These are phyloP conservation scores for Spergularia bocconei DNA, from an alignment of 148 eudicot genomes.

Conservation along the genomic window DNA sequence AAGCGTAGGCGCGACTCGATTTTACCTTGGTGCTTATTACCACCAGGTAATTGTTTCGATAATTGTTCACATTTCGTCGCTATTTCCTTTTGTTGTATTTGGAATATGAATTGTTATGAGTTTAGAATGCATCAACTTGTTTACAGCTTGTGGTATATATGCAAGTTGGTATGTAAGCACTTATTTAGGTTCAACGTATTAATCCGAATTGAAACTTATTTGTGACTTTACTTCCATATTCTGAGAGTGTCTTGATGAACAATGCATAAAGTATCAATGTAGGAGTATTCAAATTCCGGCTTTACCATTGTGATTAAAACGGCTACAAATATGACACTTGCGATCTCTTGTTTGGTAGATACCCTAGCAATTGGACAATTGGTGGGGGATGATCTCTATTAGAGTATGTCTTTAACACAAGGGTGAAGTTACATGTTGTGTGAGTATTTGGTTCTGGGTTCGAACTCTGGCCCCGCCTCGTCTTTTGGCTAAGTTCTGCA, in stretches of 20 bases:
- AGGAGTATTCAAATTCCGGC: not conserved
- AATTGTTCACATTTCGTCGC: not conserved
- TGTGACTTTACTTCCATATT: not conserved
- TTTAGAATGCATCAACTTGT: constrained; percentile 6
- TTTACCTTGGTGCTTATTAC: constrained; percentile 1
- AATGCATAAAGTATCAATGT: not conserved
- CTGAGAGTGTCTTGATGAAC: not conserved
- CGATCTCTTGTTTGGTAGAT: not conserved
- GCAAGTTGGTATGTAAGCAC: constrained; percentile 4
- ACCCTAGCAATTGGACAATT: too few species aligned
- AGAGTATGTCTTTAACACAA: too few species aligned
- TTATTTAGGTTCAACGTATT: constrained; percentile 10
- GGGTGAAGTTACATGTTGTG: too few species aligned
- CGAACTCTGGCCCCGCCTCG: too few species aligned
- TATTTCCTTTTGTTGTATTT: constrained; percentile 5
- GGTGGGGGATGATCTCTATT: too few species aligned
- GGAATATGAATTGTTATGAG: constrained; percentile 1
- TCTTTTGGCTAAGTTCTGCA: too few species aligned
- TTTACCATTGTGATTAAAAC: not conserved
- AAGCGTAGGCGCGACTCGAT: not conserved
- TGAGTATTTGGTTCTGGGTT: too few species aligned
- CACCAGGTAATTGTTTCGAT: constrained; percentile 12
- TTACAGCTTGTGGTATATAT: constrained; percentile 14
- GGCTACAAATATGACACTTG: not conserved
- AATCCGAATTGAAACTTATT: not conserved